Evolutionary conservation across 805 yeast species (phyloP), one percentile per base, ranked within the genome.

Genomic region (Monosporozyma solicola): DNA sequence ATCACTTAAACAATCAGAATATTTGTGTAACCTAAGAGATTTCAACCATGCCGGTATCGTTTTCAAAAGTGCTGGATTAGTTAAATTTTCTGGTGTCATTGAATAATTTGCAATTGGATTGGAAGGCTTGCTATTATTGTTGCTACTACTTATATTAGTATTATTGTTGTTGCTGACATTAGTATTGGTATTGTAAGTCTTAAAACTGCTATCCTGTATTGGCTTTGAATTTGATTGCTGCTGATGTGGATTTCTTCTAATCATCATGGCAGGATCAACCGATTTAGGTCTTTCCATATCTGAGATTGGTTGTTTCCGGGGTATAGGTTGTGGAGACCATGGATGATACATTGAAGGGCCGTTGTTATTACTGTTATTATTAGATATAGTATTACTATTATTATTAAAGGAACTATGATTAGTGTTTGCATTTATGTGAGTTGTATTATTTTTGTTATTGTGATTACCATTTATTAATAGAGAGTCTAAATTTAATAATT

Each of bases 1-100:
- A 56, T 81, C 83, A 61, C 84, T 80, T 57, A 94, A 75, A 54
- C 86, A 85, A 37, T 83, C 90, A 1, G 98, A 91, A 72, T 94
- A 94, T 70, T 94, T 94, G 75, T 94, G 99, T 62, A 94, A 76
- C 58, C 99, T 75, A 56, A 92, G 74, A 11, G 90, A 77, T 68
- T 95, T 85, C 68, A 94, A 76, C 99, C 99, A 94, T 9, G 85
- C 84, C 2, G 97, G 96, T 49, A 94, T 82, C 65, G 94, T 92
- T 55, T 74, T 72, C 61, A 94, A 74, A 55, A 82, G 70, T 55
- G 79, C 79, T 45, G 72, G 72, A 48, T 75, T 79, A 3, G 82
- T 75, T 56, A 80, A 72, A 54, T 77, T 80, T 48, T 73, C 73
- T 5, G 80, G 75, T 53, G 78, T 76, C 64, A 75, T 72, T 9